These are phyloP conservation scores for Hygrophorus russula DNA, from an alignment of 768 basidiomycete genomes.

Conservation along the genomic window DNA sequence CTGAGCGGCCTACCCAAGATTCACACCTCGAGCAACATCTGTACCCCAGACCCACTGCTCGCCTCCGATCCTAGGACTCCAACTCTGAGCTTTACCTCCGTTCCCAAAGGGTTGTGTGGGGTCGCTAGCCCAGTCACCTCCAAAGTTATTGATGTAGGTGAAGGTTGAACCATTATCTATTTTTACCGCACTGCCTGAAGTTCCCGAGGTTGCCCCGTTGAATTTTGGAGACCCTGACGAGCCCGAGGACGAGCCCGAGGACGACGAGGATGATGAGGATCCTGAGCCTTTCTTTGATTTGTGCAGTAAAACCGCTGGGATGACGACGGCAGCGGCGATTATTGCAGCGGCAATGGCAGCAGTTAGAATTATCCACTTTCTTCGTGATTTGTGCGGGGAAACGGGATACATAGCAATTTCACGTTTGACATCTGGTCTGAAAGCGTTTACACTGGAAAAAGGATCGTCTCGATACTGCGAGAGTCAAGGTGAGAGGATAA, in stretches of 20 bases:
- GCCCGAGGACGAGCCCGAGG: constrained; percentile 6
- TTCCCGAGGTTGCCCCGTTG: constrained; percentile 34
- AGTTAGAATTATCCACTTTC: constrained; percentile 14
- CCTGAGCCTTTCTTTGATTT: constrained; percentile 10
- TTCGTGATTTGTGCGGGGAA: constrained; percentile 5
- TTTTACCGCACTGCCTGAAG: constrained; percentile 53
- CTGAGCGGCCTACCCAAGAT: constrained; percentile 37
- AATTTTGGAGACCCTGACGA: neutral
- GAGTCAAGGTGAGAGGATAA: too few relatives aligned
- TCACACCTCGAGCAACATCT: constrained; percentile 43
- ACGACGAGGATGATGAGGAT: constrained; percentile 8
- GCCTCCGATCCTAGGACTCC: constrained; percentile 61
- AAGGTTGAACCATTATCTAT: constrained; percentile 71
- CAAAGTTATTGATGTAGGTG: constrained; percentile 68
- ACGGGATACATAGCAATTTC: neutral
- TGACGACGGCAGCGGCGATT: constrained; percentile 28
- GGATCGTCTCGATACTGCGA: constrained; percentile 1
- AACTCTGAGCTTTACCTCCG: constrained; percentile 70
- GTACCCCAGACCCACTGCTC: constrained; percentile 64
- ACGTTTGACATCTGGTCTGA: neutral
- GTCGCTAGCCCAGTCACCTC: constrained; percentile 75
- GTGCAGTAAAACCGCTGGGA: constrained; percentile 13
- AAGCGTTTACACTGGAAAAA: neutral
- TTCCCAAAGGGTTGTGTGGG: constrained; percentile 59
- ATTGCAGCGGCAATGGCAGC: constrained; percentile 18